Conservation (phyloP, 2,329 filamentous ascomycete species). For the Cytospora piceae region DNA sequence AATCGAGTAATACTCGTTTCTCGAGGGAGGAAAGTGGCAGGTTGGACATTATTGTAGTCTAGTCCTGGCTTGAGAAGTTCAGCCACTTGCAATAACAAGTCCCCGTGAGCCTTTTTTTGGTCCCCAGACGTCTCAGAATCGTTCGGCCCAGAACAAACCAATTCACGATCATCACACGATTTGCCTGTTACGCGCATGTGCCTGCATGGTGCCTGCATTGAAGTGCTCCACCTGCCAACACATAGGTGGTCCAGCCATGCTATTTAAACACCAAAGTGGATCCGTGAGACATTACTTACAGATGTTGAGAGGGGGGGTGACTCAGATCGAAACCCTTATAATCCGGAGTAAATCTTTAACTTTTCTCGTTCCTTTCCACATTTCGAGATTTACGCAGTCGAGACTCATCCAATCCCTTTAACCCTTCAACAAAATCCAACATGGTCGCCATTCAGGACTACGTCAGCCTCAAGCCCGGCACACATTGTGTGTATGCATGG, state of each 20-base stretch:
- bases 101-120: background rate
- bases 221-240: conserved; percentile 2
- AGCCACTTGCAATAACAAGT: too few species aligned
- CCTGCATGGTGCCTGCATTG: background rate
- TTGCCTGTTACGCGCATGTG: background rate
- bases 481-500: background rate
- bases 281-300: background rate
- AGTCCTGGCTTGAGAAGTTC: background rate
- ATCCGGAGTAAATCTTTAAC: background rate
- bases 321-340: background rate
- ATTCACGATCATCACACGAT: background rate
- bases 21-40: too few species aligned
- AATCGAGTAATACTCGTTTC: background rate
- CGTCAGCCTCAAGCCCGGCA: background rate
- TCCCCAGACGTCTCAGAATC: background rate
- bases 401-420: background rate
- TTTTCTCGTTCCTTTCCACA: background rate
- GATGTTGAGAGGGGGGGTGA: background rate
- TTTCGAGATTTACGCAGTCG: background rate
- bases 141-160: background rate
- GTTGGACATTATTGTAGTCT: too few species aligned
- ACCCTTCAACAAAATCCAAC: background rate
- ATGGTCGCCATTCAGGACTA: background rate
- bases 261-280: background rate
- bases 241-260: background rate